phyloP scores from a whole-genome alignment of 1,139 yeast species.

The Candida sojae region DNA sequence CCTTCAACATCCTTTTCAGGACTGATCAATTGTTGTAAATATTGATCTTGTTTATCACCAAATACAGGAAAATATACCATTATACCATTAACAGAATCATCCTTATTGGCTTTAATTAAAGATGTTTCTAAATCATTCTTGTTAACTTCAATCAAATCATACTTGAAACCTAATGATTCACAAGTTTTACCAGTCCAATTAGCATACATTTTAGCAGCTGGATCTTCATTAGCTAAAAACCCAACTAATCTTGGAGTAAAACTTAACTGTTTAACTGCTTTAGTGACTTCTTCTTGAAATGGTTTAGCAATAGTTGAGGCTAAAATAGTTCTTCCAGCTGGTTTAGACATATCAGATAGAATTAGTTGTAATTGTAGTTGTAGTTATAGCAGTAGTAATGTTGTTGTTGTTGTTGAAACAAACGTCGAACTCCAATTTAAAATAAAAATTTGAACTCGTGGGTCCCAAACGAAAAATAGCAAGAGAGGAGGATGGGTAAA shows the following conservation, averaged over 20 bases:
- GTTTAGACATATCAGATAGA: constrained; percentile 20
- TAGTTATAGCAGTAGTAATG: too few species aligned
- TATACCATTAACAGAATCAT: constrained; percentile 80
- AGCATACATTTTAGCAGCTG: constrained; percentile 95
- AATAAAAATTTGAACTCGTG: background rate
- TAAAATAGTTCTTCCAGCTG: constrained; percentile 77
- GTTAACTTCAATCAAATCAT: constrained; percentile 70
- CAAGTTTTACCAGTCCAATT: constrained; percentile 95
- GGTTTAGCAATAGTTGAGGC: constrained; percentile 88
- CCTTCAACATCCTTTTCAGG: constrained; percentile 96
- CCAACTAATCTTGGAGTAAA: constrained; percentile 81
- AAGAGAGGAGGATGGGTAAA: background rate
- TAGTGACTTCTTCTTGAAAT: constrained; percentile 69
- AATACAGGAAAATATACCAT: constrained; percentile 99
- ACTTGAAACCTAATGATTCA: constrained; percentile 78
- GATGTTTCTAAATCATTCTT: constrained; percentile 86
- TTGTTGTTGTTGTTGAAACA: background rate
- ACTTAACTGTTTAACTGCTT: constrained; percentile 54
- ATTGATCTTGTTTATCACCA: constrained; percentile 93
- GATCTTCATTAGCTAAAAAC: constrained; percentile 86
- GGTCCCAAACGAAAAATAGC: background rate
- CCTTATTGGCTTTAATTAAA: constrained; percentile 78
- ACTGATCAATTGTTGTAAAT: constrained; percentile 85
- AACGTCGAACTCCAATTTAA: too few species aligned
- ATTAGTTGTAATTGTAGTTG: background rate